Conservation (phyloP, 208 protist species). For the Phytomonas francai region DNA sequence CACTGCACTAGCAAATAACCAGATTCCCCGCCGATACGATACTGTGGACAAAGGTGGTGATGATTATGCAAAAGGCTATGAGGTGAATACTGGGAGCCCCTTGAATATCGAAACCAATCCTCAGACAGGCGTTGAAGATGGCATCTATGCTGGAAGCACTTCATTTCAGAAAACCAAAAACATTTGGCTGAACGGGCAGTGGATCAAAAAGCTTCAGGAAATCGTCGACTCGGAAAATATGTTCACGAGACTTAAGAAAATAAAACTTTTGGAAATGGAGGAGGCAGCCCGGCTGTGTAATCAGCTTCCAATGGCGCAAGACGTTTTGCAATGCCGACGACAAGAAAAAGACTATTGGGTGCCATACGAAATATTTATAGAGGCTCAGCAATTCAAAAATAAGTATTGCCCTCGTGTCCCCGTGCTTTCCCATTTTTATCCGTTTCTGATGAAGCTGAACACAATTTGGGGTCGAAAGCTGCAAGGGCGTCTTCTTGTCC, state of each 20-base stretch:
- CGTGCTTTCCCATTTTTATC: slow-evolving; percentile 69
- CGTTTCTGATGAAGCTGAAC: slow-evolving; percentile 76
- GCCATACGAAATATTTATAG: slow-evolving; percentile 63
- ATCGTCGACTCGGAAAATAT: slow-evolving; percentile 67
- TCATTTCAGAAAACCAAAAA: slow-evolving; percentile 62
- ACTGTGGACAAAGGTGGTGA: neutral
- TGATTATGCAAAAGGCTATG: neutral
- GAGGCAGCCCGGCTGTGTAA: slow-evolving; percentile 34
- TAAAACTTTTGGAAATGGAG: slow-evolving; percentile 61
- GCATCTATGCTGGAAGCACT: slow-evolving; percentile 59
- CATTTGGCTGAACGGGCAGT: slow-evolving; percentile 73
- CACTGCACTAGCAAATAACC: slow-evolving; percentile 6
- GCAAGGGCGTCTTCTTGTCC: slow-evolving; percentile 39
- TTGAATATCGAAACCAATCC: neutral
- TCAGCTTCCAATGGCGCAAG: slow-evolving; percentile 36
- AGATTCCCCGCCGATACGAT: neutral
- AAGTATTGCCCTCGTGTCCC: slow-evolving; percentile 58
- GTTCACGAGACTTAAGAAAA: slow-evolving; percentile 49
- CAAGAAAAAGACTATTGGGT: slow-evolving; percentile 84
- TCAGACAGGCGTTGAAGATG: slow-evolving; percentile 70
- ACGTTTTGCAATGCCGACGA: slow-evolving; percentile 67
- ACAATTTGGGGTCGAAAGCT: slow-evolving; percentile 62
- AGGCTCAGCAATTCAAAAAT: slow-evolving; percentile 82
- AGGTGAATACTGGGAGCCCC: neutral
- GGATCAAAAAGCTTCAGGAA: slow-evolving; percentile 53